Base-by-base conservation (phyloP, 2,329 filamentous ascomycete genomes). In the Stemphylium beticola region DNA sequence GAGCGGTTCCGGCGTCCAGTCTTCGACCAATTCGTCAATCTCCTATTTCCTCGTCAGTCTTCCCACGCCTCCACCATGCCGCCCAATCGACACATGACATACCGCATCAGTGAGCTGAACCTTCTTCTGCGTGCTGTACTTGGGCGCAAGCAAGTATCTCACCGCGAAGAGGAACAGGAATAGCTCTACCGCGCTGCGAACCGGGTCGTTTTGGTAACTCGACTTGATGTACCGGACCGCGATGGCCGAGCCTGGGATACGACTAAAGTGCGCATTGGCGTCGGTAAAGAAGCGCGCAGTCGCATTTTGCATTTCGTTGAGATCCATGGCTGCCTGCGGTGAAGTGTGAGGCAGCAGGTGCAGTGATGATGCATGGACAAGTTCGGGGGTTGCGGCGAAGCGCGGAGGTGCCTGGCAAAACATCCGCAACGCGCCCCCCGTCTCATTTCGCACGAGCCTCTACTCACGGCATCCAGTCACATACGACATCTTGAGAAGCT, bases 191-290 rank as follows among this genome's bases (percentile, higher is more conserved):
- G 91, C 92, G 47, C 92, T 96, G 49, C 96, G 89, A 52, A 98
- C 87, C 9, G 95, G 95, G 69, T 99, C 95, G 74, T 99, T 90
- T 79, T 99, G 95, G 80, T 99, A 98, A 74, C 92, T 96, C 53
- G 92, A 96, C 76, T 91, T 91, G 73, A 99, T 92, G 78, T 99
- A 99, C 60, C 95, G 91, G 66, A 96, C 85, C 69, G 98, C 83
- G 66, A 99, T 96, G 37, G 93, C 91, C 26, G 93, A 98, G 47
- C 95, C 95, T 26, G 95, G 96, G 34, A 99, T 85, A 71, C 90
- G 91, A 70, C 97, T 93, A 74, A 99, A 96, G 53, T 87, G 83
- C 55, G 85, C 79, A 48, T 83, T 79, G 48, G 83, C 78, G 61
- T 82, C 79, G 66, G 82, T 79, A 57, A 86, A 74, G 65, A 85